phyloP scores from a whole-genome alignment of 257 asterid species.

The Verbena officinalis region DNA sequence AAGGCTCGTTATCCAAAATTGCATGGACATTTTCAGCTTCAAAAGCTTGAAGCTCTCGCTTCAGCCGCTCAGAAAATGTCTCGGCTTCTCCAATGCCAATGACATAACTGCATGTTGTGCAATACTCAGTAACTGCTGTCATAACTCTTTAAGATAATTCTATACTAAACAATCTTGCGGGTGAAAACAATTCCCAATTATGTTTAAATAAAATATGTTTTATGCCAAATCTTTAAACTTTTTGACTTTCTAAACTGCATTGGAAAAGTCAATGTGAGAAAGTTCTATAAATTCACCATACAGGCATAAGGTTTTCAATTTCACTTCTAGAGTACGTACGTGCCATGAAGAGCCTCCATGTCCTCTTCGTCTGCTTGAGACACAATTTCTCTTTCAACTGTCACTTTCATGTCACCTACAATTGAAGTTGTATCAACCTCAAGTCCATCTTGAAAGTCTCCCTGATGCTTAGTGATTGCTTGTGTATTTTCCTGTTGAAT shows the following conservation, averaged over 20 bases:
- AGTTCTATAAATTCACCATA: neutral
- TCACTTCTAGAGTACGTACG: constrained; percentile 57
- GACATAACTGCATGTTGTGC: constrained; percentile 72
- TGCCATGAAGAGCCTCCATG: too few relatives aligned
- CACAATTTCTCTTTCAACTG: too few relatives aligned
- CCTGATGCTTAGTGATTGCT: too few relatives aligned
- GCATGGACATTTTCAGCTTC: constrained; percentile 99
- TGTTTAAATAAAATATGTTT: too few relatives aligned
- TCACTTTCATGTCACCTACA: too few relatives aligned
- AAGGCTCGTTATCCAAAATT: constrained; percentile 88
- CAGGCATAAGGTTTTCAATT: constrained; percentile 10
- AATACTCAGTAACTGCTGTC: constrained; percentile 28
- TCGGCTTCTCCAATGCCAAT: constrained; percentile 99
- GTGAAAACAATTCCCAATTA: too few relatives aligned
- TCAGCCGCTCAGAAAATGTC: constrained; percentile 96
- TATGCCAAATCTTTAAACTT: too few relatives aligned
- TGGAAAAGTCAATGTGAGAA: constrained; percentile 5
- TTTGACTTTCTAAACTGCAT: too few relatives aligned
- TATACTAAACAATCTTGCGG: neutral
- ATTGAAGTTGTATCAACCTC: too few relatives aligned
- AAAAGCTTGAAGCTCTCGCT: constrained; percentile 96
- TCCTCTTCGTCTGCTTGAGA: too few relatives aligned
- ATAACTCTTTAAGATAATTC: constrained; percentile 19
- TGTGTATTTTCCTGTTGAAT: too few relatives aligned
- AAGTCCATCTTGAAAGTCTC: too few relatives aligned